A percentile compares a stretch with the other conserved stretches of the same genome.
phyloP scores from a whole-genome alignment of 2,329 filamentous ascomycete genomes.

The Fonsecaea monophora region DNA sequence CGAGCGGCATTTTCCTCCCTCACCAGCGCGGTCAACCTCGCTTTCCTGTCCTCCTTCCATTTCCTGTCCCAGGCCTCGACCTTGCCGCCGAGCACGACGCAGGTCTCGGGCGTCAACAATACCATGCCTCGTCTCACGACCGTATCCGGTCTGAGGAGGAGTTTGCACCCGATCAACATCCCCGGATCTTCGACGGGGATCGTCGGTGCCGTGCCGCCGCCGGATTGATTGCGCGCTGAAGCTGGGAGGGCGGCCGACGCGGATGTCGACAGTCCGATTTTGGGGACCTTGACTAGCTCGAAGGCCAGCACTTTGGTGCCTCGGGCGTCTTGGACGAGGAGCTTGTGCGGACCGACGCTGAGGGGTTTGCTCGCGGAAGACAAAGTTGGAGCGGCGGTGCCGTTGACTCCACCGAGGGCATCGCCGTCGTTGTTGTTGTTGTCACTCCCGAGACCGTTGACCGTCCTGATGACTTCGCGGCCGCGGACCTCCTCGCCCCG shows the following conservation, averaged over 20 bases:
- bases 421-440: constrained; percentile 42
- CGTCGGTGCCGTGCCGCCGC: neutral
- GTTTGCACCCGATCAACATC: constrained; percentile 80
- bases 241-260: constrained; percentile 22
- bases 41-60: constrained; percentile 77
- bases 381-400: constrained; percentile 19
- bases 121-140: constrained; percentile 76
- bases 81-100: constrained; percentile 83
- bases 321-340: constrained; percentile 80
- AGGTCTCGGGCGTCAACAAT: constrained; percentile 73
- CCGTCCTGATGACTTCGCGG: constrained; percentile 79
- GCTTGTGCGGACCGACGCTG: constrained; percentile 72
- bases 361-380: constrained; percentile 38
- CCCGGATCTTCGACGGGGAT: constrained; percentile 45
- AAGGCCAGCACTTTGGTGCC: constrained; percentile 74
- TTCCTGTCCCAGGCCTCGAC: constrained; percentile 79
- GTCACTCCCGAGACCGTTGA: constrained; percentile 58
- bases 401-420: constrained; percentile 11
- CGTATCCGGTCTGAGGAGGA: constrained; percentile 71
- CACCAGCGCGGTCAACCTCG: constrained; percentile 67
- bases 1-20: constrained; percentile 41
- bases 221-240: neutral
- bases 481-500: constrained; percentile 64
- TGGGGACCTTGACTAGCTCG: constrained; percentile 71
- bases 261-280: constrained; percentile 60